A percentile compares a stretch with the other conserved stretches of the same genome.
Conservation (phyloP, 2,329 filamentous ascomycete genomes). For the Fusarium tuaranense region DNA sequence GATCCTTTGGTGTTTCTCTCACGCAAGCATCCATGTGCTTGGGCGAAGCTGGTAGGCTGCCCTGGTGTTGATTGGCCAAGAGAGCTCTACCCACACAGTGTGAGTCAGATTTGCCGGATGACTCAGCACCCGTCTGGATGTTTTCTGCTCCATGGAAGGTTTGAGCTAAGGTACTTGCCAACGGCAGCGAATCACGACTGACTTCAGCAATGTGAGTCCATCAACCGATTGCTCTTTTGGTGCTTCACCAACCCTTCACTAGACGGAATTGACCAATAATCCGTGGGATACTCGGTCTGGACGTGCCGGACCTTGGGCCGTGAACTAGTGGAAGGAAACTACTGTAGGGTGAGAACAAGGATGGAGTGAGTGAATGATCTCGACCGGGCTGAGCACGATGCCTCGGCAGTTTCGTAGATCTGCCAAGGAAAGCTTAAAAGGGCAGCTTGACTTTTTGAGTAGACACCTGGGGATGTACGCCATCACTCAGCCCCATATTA, state of each 20-base stretch:
- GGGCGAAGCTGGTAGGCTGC: not conserved
- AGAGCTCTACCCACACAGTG: not conserved
- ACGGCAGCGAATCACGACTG: not conserved
- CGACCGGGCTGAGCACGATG: conserved; percentile 10
- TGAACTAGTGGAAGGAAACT: not conserved
- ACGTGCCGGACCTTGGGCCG: not conserved
- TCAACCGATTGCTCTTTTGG: not conserved
- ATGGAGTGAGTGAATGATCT: not conserved
- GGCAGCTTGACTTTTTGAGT: not conserved
- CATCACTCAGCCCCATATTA: not conserved
- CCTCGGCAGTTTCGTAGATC: conserved; percentile 17
- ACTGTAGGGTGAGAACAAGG: conserved; percentile 6
- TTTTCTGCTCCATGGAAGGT: not conserved
- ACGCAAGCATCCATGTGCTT: not conserved
- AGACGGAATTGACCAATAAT: not conserved
- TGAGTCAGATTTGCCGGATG: conserved; percentile 11
- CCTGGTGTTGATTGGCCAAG: not conserved
- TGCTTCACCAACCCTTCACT: not conserved
- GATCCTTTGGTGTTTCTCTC: conserved; percentile 23
- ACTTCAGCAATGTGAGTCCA: not conserved
- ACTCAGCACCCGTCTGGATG: not conserved
- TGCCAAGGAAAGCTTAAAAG: conserved; percentile 21
- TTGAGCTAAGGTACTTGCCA: not conserved
- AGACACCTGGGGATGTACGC: not conserved
- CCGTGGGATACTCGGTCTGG: not conserved